Conservation (phyloP, 441 rosid species). For the Pelargonium citronellum region DNA sequence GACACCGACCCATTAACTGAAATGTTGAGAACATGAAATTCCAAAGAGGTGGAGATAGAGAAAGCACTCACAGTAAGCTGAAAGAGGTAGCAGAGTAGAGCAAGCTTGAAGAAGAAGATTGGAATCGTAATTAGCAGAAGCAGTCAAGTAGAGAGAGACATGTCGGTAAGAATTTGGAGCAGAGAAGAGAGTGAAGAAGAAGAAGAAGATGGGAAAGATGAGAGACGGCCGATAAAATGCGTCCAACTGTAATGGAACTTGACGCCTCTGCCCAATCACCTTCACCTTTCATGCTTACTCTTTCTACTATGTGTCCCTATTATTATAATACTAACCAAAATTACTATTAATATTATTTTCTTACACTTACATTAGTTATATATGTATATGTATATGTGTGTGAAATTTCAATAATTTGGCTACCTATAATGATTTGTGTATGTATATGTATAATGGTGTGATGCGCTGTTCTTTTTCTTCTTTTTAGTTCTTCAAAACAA, state of each 20-base stretch:
- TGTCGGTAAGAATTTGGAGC: conserved; percentile 53
- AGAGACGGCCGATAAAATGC: conserved; percentile 17
- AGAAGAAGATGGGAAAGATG: conserved; percentile 21
- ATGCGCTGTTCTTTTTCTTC: no score
- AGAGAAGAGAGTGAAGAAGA: conserved; percentile 23
- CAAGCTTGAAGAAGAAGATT: background rate
- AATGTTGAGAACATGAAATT: background rate
- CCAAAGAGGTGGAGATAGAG: background rate
- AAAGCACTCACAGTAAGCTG: conserved; percentile 7
- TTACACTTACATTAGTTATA: no score
- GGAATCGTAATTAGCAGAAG: conserved; percentile 36
- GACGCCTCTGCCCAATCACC: conserved; percentile 40
- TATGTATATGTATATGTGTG: no score
- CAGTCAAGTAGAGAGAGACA: conserved; percentile 39
- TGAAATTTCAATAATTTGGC: no score
- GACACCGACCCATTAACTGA: background rate
- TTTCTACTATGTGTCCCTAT: conserved; percentile 10
- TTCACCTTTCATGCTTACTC: conserved; percentile 37
- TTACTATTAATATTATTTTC: no score
- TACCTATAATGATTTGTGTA: no score
- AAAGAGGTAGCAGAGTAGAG: background rate
- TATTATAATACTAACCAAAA: background rate
- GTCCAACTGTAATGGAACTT: conserved; percentile 47
- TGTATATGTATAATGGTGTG: no score
- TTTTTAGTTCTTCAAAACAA: no score